Evolutionary conservation across 306 rosid genomes (phyloP).

Genomic region (Medicago ruthenica): DNA sequence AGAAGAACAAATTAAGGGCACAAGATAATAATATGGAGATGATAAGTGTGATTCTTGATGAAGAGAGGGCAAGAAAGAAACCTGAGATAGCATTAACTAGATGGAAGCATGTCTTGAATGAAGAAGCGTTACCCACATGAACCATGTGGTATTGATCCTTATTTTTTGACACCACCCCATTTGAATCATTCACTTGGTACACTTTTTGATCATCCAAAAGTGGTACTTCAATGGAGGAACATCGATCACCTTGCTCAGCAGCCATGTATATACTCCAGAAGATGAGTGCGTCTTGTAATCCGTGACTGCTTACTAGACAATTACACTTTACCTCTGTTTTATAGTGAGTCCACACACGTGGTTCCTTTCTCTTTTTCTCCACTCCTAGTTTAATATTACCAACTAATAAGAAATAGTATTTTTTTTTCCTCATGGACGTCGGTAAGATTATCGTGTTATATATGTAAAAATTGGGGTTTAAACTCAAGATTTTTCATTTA

Average conservation of each 20-base stretch:
- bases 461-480: no score
- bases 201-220: constrained; percentile 32
- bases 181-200: background rate
- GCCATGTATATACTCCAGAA: constrained; percentile 26
- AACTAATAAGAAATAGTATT: no score
- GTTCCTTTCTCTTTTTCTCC: background rate
- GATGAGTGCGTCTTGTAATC: background rate
- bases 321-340: background rate
- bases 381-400: background rate
- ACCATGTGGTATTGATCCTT: background rate
- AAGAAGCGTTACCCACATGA: constrained; percentile 33
- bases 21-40: no score
- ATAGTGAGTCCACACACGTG: constrained; percentile 21
- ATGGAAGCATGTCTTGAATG: constrained; percentile 48
- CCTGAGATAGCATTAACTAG: constrained; percentile 56
- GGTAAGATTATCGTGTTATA: no score
- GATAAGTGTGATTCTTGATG: no score
- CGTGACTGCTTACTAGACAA: background rate
- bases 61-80: background rate
- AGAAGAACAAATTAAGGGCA: no score
- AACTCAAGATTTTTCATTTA: no score
- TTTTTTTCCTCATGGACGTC: no score
- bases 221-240: constrained; percentile 30
- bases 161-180: background rate
- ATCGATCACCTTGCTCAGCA: constrained; percentile 8